Evolutionary conservation across 2,329 filamentous ascomycete genomes (phyloP), one percentile per base, ranked within the genome.

Genomic region (Cercospora nicotianae): DNA sequence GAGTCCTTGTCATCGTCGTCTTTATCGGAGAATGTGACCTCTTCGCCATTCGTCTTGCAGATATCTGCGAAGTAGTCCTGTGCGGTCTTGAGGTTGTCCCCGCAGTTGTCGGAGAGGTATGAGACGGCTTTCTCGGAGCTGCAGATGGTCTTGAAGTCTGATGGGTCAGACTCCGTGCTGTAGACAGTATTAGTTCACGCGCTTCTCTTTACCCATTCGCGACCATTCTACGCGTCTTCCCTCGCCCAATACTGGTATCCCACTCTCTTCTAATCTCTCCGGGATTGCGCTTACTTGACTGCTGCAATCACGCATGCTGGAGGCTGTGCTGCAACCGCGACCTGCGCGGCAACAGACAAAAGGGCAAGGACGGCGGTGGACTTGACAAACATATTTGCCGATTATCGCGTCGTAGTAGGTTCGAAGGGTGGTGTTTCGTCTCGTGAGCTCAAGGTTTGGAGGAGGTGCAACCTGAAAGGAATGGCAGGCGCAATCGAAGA

Each of bases 251-350:
- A 64, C 53, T 23, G 10, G 18, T 33, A 39, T 60, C 42, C 53
- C 12, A 26, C 57, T 30, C 53, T 23, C 45, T 51, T 26, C 55
- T 26, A 7, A 42, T 26, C 12, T 59, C 42, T 55, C 20, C 1
- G 23, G 10, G 60, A 30, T 20, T 3, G 23, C 18, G 55, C 81
- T 70, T 80, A 85, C 83, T 84, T 84, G 71, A 86, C 79, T 42
- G 82, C 83, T 51, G 78, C 79, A 55, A 86, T 78, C 57, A 87
- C 78, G 75, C 85, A 87, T 64, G 82, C 82, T 30, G 84, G 83
- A 57, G 84, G 81, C 57, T 62, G 57, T 30, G 79, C 73, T n/a
- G 80, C 78, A 66, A 79, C 77, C 67, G 79, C 79, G 67, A 81
- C 76, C 65, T 81, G 75, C 70, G 80, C 80, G 74, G 79, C 77